Evolutionary conservation across 495 filamentous ascomycete genomes (phyloP), one percentile per base, ranked within the genome.

Genomic region (Collariella sp.): DNA sequence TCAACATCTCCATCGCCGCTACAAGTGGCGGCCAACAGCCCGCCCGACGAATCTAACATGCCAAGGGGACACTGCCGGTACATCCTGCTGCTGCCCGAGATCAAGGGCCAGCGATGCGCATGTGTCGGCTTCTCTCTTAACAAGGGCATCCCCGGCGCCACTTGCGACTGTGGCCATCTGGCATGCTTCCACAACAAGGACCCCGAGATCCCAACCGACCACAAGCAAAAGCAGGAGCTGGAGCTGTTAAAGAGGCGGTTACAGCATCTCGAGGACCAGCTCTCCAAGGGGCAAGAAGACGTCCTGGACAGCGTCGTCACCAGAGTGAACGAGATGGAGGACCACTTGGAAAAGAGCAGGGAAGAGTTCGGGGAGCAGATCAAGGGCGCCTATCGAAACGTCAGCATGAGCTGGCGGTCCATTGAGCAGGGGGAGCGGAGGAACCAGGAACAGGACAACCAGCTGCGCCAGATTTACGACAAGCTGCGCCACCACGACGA

Each of bases 61-160:
- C 78, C 78, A 20, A 72, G 70, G 52, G 78, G 78, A 16, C 72
- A 79, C 43, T 81, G 78, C 48, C 72, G 78, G 47, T 81, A 78
- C 55, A 79, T 81, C 56, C 55, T 81, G 13, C 65, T 79, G 12
- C 68, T 74, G 46, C 74, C 78, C 29, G 75, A 78, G 50, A 72
- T 78, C 59, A 77, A 73, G 55, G 78, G 78, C 24, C 69, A 74
- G 57, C 72, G 78, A 5, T 81, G 78, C 54, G 78, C 74, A 19
- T 81, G 78, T 45, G 77, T 76, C 48, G 62, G 70, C 62, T 81
- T 81, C 64, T 70, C 70, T n/a, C 70, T 74, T 57, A 78, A 79
- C 59, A 68, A 66, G 38, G 62, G 65, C 26, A 70, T 77, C 33
- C 77, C 77, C 2, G 70, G 78, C 34, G 72, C 74, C 40, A 73